phyloP scores from a whole-genome alignment of 768 basidiomycete species.

The Multifurca ochricompacta region DNA sequence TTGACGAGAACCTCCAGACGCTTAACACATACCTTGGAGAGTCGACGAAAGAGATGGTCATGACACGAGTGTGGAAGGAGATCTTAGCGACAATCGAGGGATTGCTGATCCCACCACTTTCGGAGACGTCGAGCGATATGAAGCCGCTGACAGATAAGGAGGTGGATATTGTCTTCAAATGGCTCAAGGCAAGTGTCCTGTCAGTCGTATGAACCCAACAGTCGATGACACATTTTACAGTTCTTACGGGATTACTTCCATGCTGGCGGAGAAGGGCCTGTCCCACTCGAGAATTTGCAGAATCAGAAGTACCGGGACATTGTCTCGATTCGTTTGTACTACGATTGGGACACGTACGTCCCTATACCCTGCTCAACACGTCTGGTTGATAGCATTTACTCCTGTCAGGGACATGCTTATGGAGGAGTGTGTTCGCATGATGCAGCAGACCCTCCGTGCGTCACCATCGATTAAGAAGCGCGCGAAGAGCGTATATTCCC shows the following conservation, averaged over 20 bases:
- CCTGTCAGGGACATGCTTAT: conserved; percentile 67
- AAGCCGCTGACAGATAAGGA: conserved; percentile 90
- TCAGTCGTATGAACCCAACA: not conserved
- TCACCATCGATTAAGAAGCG: conserved; percentile 77
- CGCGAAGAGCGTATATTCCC: conserved; percentile 86
- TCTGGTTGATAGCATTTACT: conserved; percentile 14
- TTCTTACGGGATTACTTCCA: conserved; percentile 95
- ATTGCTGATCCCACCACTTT: conserved; percentile 84
- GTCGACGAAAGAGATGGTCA: conserved; percentile 83
- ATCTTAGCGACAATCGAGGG: conserved; percentile 79
- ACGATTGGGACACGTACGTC: conserved; percentile 88
- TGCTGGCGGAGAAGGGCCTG: conserved; percentile 85
- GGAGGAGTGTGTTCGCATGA: conserved; percentile 94
- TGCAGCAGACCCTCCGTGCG: conserved; percentile 77
- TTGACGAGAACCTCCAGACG: conserved; percentile 87
- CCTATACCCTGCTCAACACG: not conserved
- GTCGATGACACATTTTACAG: conserved; percentile 33
- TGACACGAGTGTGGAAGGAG: conserved; percentile 95
- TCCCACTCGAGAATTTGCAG: conserved; percentile 78
- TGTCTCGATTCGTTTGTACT: conserved; percentile 84
- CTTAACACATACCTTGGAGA: conserved; percentile 84
- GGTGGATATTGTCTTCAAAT: conserved; percentile 97
- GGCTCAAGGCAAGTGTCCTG: conserved; percentile 69
- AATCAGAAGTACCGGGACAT: conserved; percentile 94
- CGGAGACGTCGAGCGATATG: conserved; percentile 81